Evolutionary conservation across 2,329 filamentous ascomycete genomes (phyloP).

Genomic region (Diplodia mutila): DNA sequence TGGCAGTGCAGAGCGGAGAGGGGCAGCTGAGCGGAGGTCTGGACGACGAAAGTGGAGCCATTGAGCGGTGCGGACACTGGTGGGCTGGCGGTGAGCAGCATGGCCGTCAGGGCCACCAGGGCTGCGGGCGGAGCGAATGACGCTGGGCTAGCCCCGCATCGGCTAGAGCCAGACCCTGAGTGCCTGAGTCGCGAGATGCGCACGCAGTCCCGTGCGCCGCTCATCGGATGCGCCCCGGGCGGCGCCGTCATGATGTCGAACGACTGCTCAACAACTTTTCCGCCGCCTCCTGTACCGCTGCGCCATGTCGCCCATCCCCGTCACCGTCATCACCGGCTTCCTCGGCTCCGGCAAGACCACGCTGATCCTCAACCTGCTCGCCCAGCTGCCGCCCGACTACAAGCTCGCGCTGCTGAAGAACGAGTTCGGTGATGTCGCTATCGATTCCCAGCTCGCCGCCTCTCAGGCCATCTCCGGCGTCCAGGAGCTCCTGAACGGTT

Average conservation of each 20-base stretch:
- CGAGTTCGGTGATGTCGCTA: slow-evolving; percentile 92
- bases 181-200: slow-evolving; percentile 7
- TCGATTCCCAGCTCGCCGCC: slow-evolving; percentile 89
- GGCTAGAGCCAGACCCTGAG: neutral
- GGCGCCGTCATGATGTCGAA: neutral
- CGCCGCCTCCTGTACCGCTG: neutral
- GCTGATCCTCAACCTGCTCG: slow-evolving; percentile 88
- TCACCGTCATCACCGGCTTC: slow-evolving; percentile 96
- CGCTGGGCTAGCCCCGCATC: neutral
- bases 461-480: slow-evolving; percentile 84
- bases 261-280: slow-evolving; percentile 22
- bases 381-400: slow-evolving; percentile 86
- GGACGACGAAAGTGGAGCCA: slow-evolving; percentile 10
- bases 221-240: neutral
- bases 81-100: slow-evolving; percentile 17
- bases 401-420: slow-evolving; percentile 95
- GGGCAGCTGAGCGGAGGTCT: slow-evolving; percentile 3
- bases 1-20: slow-evolving; percentile 23
- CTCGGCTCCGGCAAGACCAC: slow-evolving; percentile 96
- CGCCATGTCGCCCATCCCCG: slow-evolving; percentile 65
- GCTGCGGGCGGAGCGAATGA: neutral
- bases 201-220: slow-evolving; percentile 7
- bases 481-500: slow-evolving; percentile 91
- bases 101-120: neutral
- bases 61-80: neutral